Percentiles rank a stretch among this genome's conserved stretches.
Conservation (phyloP, 2,329 filamentous ascomycete species). For the Cytospora chrysosperma region DNA sequence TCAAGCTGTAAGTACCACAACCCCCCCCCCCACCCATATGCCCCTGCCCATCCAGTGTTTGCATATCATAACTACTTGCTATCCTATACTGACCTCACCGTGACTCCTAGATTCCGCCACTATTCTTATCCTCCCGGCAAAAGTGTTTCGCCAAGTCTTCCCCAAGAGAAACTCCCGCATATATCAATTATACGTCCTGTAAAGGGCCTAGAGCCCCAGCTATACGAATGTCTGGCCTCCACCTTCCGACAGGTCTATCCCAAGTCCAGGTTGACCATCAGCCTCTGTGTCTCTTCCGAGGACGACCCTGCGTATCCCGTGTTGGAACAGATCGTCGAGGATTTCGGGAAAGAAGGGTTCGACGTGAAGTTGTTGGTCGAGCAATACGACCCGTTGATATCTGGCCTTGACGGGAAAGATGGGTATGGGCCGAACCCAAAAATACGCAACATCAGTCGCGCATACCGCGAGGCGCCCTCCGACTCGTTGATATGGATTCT, state of each 20-base stretch:
- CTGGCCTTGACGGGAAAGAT: slow-evolving; percentile 51
- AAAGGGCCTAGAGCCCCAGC: slow-evolving; percentile 84
- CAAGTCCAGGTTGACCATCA: slow-evolving; percentile 69
- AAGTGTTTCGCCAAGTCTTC: slow-evolving; percentile 51
- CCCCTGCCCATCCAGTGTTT: no score
- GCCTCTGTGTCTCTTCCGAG: slow-evolving; percentile 76
- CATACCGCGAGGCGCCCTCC: slow-evolving; percentile 82
- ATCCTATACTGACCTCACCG: slow-evolving; percentile 28
- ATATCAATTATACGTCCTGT: slow-evolving; percentile 91
- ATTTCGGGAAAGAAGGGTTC: slow-evolving; percentile 61
- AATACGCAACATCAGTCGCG: slow-evolving; percentile 92
- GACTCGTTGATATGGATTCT: slow-evolving; percentile 86
- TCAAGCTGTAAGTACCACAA: slow-evolving; percentile 49
- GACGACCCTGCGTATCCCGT: slow-evolving; percentile 75
- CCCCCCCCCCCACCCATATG: background rate
- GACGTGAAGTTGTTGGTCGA: slow-evolving; percentile 78
- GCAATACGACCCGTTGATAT: slow-evolving; percentile 72
- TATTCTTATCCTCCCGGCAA: slow-evolving; percentile 51
- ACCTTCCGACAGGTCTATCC: slow-evolving; percentile 85
- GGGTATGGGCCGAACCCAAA: slow-evolving; percentile 92
- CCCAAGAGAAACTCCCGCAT: slow-evolving; percentile 63
- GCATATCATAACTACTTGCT: background rate
- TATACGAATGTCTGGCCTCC: slow-evolving; percentile 90
- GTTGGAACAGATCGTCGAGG: slow-evolving; percentile 66
- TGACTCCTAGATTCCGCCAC: slow-evolving; percentile 47